A percentile compares a stretch with the other conserved stretches of the same genome.
phyloP scores from a whole-genome alignment of 768 basidiomycete species.

The Kwoniella shandongensis region DNA sequence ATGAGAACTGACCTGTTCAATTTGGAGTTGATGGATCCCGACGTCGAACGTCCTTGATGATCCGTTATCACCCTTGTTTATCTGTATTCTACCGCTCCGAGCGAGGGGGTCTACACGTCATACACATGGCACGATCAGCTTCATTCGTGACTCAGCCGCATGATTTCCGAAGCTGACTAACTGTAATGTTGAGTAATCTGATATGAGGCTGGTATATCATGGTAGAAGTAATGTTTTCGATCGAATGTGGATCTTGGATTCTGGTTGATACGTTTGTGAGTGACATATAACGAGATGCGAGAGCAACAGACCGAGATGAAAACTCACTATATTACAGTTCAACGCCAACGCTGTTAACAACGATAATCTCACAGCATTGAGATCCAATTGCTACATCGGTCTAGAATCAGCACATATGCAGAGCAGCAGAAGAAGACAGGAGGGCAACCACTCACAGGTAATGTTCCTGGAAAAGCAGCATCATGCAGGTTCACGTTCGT shows the following conservation, averaged over 20 bases:
- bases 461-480: conserved; percentile 87
- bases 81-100: conserved; percentile 15
- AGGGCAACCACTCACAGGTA: conserved; percentile 78
- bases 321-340: conserved; percentile 49
- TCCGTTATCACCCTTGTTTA: conserved; percentile 22
- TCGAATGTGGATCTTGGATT: conserved; percentile 80
- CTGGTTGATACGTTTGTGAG: conserved; percentile 51
- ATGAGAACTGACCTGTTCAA: conserved; percentile 76
- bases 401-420: conserved; percentile 57
- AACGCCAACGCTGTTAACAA: conserved; percentile 79
- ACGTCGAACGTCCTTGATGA: conserved; percentile 54
- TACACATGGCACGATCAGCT: background rate
- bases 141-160: background rate
- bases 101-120: conserved; percentile 23
- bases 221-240: conserved; percentile 97
- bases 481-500: conserved; percentile 74
- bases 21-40: conserved; percentile 89
- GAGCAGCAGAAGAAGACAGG: too few species aligned
- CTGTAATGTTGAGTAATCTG: conserved; percentile 97
- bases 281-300: too few species aligned
- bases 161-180: conserved; percentile 54
- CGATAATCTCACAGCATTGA: conserved; percentile 66
- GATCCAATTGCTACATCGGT: conserved; percentile 59
- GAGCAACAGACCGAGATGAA: background rate
- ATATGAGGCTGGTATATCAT: conserved; percentile 89